A percentile compares a stretch with the other conserved stretches of the same genome.
phyloP scores from a whole-genome alignment of 1,284 basidiomycete species.

The Marasmius fiardii region DNA sequence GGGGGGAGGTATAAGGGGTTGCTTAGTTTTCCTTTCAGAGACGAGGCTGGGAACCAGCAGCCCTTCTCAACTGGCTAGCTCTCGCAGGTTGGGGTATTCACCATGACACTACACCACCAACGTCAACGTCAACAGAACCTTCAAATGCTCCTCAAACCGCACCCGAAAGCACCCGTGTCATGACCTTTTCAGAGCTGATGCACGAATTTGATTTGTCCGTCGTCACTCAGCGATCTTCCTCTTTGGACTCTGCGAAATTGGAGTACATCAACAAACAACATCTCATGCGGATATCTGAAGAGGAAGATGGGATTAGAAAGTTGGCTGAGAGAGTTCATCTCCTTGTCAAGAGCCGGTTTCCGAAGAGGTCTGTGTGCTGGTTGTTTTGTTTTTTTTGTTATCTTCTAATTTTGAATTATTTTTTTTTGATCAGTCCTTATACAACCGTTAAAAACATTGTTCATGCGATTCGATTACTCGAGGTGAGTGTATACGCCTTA shows the following conservation, averaged over 20 bases:
- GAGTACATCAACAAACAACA: slow-evolving; percentile 80
- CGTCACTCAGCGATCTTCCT: slow-evolving; percentile 73
- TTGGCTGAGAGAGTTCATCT: slow-evolving; percentile 49
- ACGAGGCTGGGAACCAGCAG: slow-evolving; percentile 87
- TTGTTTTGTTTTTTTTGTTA: background rate
- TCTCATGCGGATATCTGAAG: slow-evolving; percentile 48
- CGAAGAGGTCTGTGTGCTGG: slow-evolving; percentile 24
- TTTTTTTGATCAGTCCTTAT: slow-evolving; percentile 34
- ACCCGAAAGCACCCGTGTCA: slow-evolving; percentile 63
- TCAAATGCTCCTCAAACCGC: slow-evolving; percentile 38
- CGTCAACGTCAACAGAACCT: too few species aligned
- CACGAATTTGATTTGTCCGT: slow-evolving; percentile 66
- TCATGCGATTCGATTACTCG: slow-evolving; percentile 52
- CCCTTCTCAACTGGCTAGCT: slow-evolving; percentile 91
- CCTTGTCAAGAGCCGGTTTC: slow-evolving; percentile 45
- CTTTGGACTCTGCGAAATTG: slow-evolving; percentile 70
- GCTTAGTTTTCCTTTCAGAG: slow-evolving; percentile 41
- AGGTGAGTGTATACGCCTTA: slow-evolving; percentile 41
- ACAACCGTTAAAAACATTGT: slow-evolving; percentile 53
- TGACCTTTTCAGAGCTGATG: slow-evolving; percentile 66
- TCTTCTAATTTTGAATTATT: background rate
- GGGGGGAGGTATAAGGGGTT: background rate
- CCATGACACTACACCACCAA: slow-evolving; percentile 14
- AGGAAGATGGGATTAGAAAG: slow-evolving; percentile 36
- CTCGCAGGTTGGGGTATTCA: slow-evolving; percentile 85